Evolutionary conservation across 805 yeast species (phyloP).

Genomic region (Barnettozyma populi): DNA sequence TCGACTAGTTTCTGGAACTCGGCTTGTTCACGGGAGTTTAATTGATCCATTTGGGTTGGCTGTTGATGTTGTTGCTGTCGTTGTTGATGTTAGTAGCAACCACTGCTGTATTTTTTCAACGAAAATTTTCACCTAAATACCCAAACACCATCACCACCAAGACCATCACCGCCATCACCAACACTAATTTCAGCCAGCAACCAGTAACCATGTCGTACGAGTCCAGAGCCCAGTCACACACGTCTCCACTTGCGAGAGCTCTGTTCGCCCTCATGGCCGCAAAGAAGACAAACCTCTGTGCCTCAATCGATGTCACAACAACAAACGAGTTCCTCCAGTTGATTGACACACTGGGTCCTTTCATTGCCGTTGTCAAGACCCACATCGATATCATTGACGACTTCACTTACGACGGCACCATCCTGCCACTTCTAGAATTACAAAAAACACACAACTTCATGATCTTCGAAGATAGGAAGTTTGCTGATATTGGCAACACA

Average conservation of each 20-base stretch:
- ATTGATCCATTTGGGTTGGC: slow-evolving; percentile 72
- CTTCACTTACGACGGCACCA: slow-evolving; percentile 74
- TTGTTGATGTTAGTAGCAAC: neutral
- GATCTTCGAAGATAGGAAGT: slow-evolving; percentile 95
- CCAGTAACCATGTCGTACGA: slow-evolving; percentile 39
- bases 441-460: slow-evolving; percentile 81
- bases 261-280: slow-evolving; percentile 67
- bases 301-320: slow-evolving; percentile 84
- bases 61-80: neutral
- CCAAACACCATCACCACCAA: neutral
- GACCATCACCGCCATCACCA: neutral
- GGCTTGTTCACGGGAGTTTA: slow-evolving; percentile 93
- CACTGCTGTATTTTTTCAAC: neutral
- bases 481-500: slow-evolving; percentile 97
- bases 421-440: slow-evolving; percentile 64
- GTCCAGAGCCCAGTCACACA: slow-evolving; percentile 63
- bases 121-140: neutral
- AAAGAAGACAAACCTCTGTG: slow-evolving; percentile 87
- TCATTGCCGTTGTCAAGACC: slow-evolving; percentile 86
- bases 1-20: slow-evolving; percentile 93
- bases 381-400: slow-evolving; percentile 93
- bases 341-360: slow-evolving; percentile 82
- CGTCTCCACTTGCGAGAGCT: slow-evolving; percentile 74
- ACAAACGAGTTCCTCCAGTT: slow-evolving; percentile 69
- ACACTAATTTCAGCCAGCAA: no score